A percentile compares a stretch with the other conserved stretches of the same genome.
Conservation (phyloP, 2,329 filamentous ascomycete species). For the Hymenoscyphus fraxineus region DNA sequence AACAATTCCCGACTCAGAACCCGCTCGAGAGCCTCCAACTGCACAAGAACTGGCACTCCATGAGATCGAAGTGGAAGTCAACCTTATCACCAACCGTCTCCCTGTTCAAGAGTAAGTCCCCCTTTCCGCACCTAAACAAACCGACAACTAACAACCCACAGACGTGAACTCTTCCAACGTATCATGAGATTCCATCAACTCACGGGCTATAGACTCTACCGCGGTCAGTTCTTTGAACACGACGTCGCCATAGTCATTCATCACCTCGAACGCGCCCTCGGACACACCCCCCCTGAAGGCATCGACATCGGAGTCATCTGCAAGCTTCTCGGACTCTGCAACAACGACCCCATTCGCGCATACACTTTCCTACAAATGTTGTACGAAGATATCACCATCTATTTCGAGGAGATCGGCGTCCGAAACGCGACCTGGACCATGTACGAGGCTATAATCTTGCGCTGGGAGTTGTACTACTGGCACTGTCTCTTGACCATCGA, state of each 20-base stretch:
- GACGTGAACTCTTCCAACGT: not conserved
- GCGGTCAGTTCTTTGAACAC: not conserved
- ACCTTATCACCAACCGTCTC: not conserved
- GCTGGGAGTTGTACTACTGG: not conserved
- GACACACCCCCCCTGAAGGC: not conserved
- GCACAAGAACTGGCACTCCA: not conserved
- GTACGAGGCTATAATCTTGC: not conserved
- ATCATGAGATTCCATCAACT: not conserved
- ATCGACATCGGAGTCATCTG: not conserved
- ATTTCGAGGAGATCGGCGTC: not conserved
- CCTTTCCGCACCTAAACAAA: not conserved
- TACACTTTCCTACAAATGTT: not conserved
- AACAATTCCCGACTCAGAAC: not conserved
- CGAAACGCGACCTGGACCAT: not conserved
- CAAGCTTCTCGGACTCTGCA: slow-evolving; percentile 2
- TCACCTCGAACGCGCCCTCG: too few species aligned
- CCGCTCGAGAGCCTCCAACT: not conserved
- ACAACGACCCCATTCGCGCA: not conserved
- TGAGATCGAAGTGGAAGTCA: not conserved
- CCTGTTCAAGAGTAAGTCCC: not conserved
- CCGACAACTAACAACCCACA: not conserved
- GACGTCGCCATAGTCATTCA: not conserved
- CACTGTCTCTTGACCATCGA: not conserved
- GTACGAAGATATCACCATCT: not conserved
- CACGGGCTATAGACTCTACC: not conserved